phyloP scores from a whole-genome alignment of 192 early-diverging fungal species.

The Chytriomyces sp. region DNA sequence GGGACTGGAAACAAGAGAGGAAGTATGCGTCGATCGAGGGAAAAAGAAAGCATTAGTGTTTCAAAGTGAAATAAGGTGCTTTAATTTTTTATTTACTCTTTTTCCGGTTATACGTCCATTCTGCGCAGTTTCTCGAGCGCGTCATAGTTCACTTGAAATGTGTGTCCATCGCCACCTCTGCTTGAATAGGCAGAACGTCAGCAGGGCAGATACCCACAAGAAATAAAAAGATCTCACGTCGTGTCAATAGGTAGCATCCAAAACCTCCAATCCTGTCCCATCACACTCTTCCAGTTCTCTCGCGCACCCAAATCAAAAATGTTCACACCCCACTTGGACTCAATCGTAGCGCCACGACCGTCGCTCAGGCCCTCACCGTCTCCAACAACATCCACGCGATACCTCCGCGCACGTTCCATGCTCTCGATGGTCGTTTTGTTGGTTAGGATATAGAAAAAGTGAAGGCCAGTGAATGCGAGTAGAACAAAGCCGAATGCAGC shows the following conservation, averaged over 20 bases:
- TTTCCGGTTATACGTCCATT: neutral
- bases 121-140: constrained; percentile 1
- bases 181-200: neutral
- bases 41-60: too few species aligned
- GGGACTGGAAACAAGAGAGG: too few species aligned
- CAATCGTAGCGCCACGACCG: neutral
- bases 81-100: too few species aligned
- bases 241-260: constrained; percentile 47
- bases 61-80: too few species aligned
- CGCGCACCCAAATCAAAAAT: constrained; percentile 44
- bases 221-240: constrained; percentile 29
- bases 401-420: constrained; percentile 36
- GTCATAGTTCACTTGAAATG: constrained; percentile 37
- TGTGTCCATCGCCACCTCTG: constrained; percentile 50
- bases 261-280: constrained; percentile 37
- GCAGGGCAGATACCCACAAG: neutral
- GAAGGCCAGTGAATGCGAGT: constrained; percentile 40
- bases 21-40: too few species aligned
- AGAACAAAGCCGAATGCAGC: constrained; percentile 48
- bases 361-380: neutral
- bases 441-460: constrained; percentile 34
- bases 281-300: constrained; percentile 39
- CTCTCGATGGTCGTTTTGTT: constrained; percentile 54
- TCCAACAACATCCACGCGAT: constrained; percentile 8
- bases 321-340: constrained; percentile 27